phyloP scores from a whole-genome alignment of 2,329 filamentous ascomycete genomes.

The Colletotrichum eremochloae region DNA sequence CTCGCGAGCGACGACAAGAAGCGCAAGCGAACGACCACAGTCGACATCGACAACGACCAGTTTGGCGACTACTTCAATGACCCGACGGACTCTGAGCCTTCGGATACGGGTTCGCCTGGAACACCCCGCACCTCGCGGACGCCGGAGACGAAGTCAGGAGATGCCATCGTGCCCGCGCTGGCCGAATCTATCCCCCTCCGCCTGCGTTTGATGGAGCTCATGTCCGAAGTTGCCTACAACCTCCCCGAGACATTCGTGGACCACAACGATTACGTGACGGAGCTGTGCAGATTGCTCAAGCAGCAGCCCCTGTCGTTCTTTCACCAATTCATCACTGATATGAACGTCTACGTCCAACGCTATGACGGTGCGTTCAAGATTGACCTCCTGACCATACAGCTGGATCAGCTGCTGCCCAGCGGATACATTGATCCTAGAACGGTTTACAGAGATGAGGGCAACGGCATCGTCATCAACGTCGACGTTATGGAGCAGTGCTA shows the following conservation, averaged over 20 bases:
- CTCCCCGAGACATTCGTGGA: slow-evolving; percentile 57
- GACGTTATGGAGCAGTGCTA: slow-evolving; percentile 70
- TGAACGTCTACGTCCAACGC: slow-evolving; percentile 27
- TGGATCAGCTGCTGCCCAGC: slow-evolving; percentile 59
- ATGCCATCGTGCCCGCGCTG: slow-evolving; percentile 55
- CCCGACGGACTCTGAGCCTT: slow-evolving; percentile 56
- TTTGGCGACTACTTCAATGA: slow-evolving; percentile 72
- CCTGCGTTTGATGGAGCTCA: slow-evolving; percentile 71
- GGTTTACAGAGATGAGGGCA: slow-evolving; percentile 51
- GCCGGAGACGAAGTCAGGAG: slow-evolving; percentile 43
- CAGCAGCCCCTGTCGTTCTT: slow-evolving; percentile 71
- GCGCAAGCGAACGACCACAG: slow-evolving; percentile 60
- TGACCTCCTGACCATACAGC: slow-evolving; percentile 50
- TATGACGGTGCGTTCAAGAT: slow-evolving; percentile 23
- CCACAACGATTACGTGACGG: slow-evolving; percentile 69
- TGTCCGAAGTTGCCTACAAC: slow-evolving; percentile 62
- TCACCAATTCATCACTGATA: slow-evolving; percentile 61
- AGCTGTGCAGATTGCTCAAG: slow-evolving; percentile 68
- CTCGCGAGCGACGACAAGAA: slow-evolving; percentile 59
- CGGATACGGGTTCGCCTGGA: slow-evolving; percentile 60
- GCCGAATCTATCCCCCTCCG: slow-evolving; percentile 72
- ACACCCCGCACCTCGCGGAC: slow-evolving; percentile 27
- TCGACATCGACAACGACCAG: slow-evolving; percentile 71
- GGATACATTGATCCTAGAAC: slow-evolving; percentile 57
- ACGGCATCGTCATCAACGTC: slow-evolving; percentile 57